Percentiles rank a stretch among this genome's conserved stretches.
Conservation (phyloP, 805 yeast genomes). For the Sugiyamaella mastotermitis region DNA sequence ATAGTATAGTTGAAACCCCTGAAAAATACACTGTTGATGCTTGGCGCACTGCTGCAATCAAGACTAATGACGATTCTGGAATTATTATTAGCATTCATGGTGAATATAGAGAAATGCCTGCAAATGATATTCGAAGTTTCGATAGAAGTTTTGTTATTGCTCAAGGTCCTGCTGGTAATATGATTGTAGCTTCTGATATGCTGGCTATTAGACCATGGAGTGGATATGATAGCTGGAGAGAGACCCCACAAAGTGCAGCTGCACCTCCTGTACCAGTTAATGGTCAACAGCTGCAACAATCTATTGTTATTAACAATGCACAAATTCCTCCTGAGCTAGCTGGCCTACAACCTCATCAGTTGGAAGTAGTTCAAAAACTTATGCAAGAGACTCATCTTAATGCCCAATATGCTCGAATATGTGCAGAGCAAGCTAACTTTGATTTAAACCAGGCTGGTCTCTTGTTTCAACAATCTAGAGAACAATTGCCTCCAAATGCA, state of each 20-base stretch:
- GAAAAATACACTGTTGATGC: conserved; percentile 70
- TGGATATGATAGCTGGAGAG: conserved; percentile 51
- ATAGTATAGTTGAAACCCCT: conserved; percentile 59
- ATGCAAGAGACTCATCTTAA: conserved; percentile 69
- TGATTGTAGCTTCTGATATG: conserved; percentile 84
- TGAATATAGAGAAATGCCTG: conserved; percentile 55
- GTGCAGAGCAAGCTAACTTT: conserved; percentile 86
- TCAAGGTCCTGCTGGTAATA: conserved; percentile 58
- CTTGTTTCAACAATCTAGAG: conserved; percentile 65
- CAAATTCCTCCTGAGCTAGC: conserved; percentile 18
- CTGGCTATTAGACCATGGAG: conserved; percentile 59
- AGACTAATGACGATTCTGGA: conserved; percentile 67
- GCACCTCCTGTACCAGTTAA: conserved; percentile 11
- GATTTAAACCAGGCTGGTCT: conserved; percentile 62
- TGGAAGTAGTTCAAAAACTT: conserved; percentile 57
- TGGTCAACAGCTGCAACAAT: conserved; percentile 4
- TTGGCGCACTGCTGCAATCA: conserved; percentile 38
- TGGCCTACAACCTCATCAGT: conserved; percentile 49
- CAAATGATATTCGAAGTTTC: conserved; percentile 55
- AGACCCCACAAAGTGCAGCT: conserved; percentile 15
- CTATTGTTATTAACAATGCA: background rate
- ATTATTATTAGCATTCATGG: conserved; percentile 81
- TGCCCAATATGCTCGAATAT: conserved; percentile 72
- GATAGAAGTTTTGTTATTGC: conserved; percentile 80
- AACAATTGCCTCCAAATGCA: conserved; percentile 54